Percentiles rank a stretch among this genome's conserved stretches.
These are phyloP conservation scores for Naegleria gruberi DNA, from an alignment of 208 protist species.

Conservation along the genomic window DNA sequence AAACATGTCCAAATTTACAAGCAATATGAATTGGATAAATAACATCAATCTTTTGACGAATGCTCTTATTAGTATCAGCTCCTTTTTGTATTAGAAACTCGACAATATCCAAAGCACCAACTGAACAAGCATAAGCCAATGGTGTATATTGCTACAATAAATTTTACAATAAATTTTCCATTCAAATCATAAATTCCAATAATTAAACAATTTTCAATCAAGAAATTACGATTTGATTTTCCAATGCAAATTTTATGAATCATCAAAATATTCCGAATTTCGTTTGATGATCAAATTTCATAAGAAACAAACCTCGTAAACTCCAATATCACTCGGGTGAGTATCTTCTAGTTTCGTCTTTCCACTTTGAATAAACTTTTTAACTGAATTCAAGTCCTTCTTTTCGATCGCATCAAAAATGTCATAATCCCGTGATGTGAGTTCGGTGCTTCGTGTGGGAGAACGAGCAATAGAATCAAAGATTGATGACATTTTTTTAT, in stretches of 20 bases:
- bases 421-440: not conserved
- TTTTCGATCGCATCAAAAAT: not conserved
- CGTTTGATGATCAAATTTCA: not conserved
- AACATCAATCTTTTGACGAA: not conserved
- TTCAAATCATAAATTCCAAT: too few relatives aligned
- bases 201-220: too few relatives aligned
- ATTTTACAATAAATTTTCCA: too few relatives aligned
- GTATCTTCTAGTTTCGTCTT: not conserved
- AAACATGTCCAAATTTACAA: not conserved
- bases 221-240: too few relatives aligned
- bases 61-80: not conserved
- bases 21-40: not conserved
- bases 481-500: too few relatives aligned
- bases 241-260: not conserved
- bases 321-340: not conserved
- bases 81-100: not conserved
- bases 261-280: not conserved
- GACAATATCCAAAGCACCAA: not conserved
- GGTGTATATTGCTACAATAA: not conserved
- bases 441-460: not conserved
- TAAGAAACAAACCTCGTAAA: not conserved
- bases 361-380: not conserved
- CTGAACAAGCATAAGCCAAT: not conserved
- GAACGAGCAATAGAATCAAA: not conserved
- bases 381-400: not conserved